Conservation (phyloP, 768 basidiomycete genomes). For the Podaxis sp. region DNA sequence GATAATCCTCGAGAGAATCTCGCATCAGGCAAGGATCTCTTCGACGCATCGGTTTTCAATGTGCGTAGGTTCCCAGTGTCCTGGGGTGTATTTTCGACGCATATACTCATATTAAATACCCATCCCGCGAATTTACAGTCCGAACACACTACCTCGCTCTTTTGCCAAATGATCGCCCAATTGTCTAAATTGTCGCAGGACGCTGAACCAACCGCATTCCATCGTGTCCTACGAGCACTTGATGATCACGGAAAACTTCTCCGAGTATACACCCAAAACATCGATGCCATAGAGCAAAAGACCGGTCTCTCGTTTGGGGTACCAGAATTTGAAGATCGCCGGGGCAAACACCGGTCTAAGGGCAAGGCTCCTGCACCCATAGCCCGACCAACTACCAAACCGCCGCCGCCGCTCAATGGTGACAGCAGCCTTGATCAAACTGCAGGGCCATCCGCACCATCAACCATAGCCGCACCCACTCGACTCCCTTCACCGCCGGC, state of each 20-base stretch:
- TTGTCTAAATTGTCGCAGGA: constrained; percentile 70
- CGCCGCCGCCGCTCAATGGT: constrained; percentile 10
- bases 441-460: constrained; percentile 19
- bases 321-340: constrained; percentile 62
- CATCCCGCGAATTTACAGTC: constrained; percentile 43
- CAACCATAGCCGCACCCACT: constrained; percentile 18
- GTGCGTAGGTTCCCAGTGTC: constrained; percentile 42
- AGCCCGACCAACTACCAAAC: constrained; percentile 15
- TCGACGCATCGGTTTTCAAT: constrained; percentile 88
- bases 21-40: constrained; percentile 81
- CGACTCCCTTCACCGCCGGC: constrained; percentile 50
- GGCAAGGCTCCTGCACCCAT: constrained; percentile 26
- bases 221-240: constrained; percentile 68
- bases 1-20: constrained; percentile 74
- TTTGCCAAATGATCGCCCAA: constrained; percentile 88
- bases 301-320: constrained; percentile 88
- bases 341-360: constrained; percentile 53
- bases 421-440: constrained; percentile 10
- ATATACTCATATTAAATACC: constrained; percentile 13
- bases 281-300: constrained; percentile 85
- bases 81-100: background rate
- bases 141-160: constrained; percentile 72
- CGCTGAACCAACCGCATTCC: constrained; percentile 81
- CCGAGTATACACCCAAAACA: constrained; percentile 92
- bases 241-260: constrained; percentile 77